Conservation (phyloP, 2,329 filamentous ascomycete species). For the Bipolaris zeicola region DNA sequence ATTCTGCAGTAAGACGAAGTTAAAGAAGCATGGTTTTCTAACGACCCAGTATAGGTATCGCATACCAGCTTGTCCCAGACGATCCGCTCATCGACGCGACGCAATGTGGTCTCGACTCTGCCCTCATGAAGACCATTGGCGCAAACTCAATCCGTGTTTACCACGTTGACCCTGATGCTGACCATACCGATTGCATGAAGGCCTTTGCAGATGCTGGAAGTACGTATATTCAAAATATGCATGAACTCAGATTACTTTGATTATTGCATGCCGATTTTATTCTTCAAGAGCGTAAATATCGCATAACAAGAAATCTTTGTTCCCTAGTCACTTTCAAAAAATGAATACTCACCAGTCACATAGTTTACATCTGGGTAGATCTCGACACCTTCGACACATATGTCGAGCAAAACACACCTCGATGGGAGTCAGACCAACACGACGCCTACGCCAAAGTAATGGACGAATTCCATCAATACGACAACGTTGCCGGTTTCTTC, state of each 20-base stretch:
- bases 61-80: slow-evolving; percentile 68
- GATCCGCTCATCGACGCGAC: slow-evolving; percentile 78
- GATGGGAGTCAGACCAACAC: slow-evolving; percentile 76
- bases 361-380: slow-evolving; percentile 85
- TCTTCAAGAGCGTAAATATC: background rate
- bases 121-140: slow-evolving; percentile 78
- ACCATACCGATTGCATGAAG: slow-evolving; percentile 82
- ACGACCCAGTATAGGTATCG: slow-evolving; percentile 63
- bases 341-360: slow-evolving; percentile 38
- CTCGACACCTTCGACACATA: slow-evolving; percentile 73
- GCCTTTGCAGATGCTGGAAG: slow-evolving; percentile 70
- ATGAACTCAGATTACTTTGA: background rate
- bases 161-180: slow-evolving; percentile 73
- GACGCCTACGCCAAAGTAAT: slow-evolving; percentile 72
- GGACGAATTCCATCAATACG: slow-evolving; percentile 76
- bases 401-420: slow-evolving; percentile 66
- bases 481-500: slow-evolving; percentile 78
- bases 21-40: background rate
- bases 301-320: background rate
- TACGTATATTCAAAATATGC: slow-evolving; percentile 1
- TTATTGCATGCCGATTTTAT: too few species aligned
- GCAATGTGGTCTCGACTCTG: slow-evolving; percentile 77
- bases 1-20: background rate
- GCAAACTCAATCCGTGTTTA: slow-evolving; percentile 88
- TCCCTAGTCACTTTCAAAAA: too few species aligned